A percentile compares a stretch with the other conserved stretches of the same genome.
Conservation (phyloP, 768 basidiomycete species). For the Jaapia argillacea region DNA sequence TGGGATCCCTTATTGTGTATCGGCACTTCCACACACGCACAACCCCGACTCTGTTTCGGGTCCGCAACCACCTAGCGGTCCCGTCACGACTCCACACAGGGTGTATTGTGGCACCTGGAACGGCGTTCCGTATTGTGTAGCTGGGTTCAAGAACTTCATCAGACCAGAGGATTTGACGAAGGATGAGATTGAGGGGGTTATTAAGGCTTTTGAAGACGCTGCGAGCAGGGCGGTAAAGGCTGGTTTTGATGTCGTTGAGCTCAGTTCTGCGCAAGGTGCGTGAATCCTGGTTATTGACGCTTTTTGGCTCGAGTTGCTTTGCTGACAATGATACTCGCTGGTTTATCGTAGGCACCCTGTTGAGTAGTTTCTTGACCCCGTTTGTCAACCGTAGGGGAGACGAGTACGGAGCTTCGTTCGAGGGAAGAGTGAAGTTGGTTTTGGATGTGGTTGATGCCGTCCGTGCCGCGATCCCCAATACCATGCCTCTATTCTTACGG, state of each 20-base stretch:
- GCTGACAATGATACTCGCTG: too few species aligned
- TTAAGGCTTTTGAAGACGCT: slow-evolving; percentile 43
- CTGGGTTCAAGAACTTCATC: slow-evolving; percentile 34
- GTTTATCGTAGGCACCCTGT: slow-evolving; percentile 36
- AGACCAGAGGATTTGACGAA: slow-evolving; percentile 45
- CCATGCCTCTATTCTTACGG: slow-evolving; percentile 69
- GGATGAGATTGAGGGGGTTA: slow-evolving; percentile 46
- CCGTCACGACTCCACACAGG: too few species aligned
- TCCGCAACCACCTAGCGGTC: too few species aligned
- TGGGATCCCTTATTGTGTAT: slow-evolving; percentile 29
- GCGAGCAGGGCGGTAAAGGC: slow-evolving; percentile 43
- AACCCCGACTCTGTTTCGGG: too few species aligned
- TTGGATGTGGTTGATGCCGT: slow-evolving; percentile 58
- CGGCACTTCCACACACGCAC: slow-evolving; percentile 49
- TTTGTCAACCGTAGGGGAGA: slow-evolving; percentile 52
- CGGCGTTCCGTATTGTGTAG: too few species aligned
- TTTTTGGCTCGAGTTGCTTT: background rate
- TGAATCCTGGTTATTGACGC: background rate
- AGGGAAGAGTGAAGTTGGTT: slow-evolving; percentile 54
- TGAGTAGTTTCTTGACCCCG: slow-evolving; percentile 50
- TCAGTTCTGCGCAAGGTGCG: slow-evolving; percentile 44
- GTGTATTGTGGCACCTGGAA: too few species aligned
- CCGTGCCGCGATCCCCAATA: slow-evolving; percentile 43
- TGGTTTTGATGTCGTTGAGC: slow-evolving; percentile 51
- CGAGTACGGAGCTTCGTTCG: slow-evolving; percentile 61